Evolutionary conservation across 2,329 filamentous ascomycete species (phyloP).

Genomic region (Botrytis sinoallii): DNA sequence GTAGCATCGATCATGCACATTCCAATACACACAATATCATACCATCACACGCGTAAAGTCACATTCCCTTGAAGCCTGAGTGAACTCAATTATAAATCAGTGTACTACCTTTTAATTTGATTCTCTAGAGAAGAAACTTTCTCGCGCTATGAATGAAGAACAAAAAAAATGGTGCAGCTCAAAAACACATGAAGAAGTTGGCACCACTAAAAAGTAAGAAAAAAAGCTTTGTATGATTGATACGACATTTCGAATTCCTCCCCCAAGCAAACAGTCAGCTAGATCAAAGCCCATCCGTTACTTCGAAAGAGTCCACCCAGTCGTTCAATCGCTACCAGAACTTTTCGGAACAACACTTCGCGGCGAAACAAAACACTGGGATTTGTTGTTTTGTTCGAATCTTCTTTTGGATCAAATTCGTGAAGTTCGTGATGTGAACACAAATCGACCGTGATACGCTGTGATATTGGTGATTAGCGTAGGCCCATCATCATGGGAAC

Average conservation of each 20-base stretch:
- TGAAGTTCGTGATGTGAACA: conserved; percentile 38
- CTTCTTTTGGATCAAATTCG: conserved; percentile 37
- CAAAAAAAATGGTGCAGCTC: conserved; percentile 23
- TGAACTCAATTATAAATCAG: conserved; percentile 17
- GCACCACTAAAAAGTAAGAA: conserved; percentile 25
- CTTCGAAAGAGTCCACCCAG: conserved; percentile 34
- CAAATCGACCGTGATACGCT: conserved; percentile 32
- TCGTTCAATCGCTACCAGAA: conserved; percentile 38
- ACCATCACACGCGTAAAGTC: background rate
- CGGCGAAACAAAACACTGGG: conserved; percentile 34
- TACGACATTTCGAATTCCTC: conserved; percentile 34
- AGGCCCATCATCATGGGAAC: background rate
- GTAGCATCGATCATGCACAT: background rate
- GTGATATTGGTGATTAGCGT: background rate
- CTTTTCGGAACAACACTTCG: conserved; percentile 38
- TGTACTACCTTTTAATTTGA: conserved; percentile 31
- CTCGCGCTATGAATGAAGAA: conserved; percentile 25
- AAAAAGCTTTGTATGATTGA: conserved; percentile 36
- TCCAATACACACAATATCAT: background rate
- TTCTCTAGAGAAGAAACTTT: conserved; percentile 24
- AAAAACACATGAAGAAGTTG: conserved; percentile 26
- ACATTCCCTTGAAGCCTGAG: background rate
- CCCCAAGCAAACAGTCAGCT: conserved; percentile 36
- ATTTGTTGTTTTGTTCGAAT: conserved; percentile 33
- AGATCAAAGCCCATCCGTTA: conserved; percentile 31